Percentiles rank a stretch among this genome's conserved stretches.
These are phyloP conservation scores for Gonapodya prolifera DNA, from an alignment of 192 early-diverging fungal genomes.

Conservation along the genomic window DNA sequence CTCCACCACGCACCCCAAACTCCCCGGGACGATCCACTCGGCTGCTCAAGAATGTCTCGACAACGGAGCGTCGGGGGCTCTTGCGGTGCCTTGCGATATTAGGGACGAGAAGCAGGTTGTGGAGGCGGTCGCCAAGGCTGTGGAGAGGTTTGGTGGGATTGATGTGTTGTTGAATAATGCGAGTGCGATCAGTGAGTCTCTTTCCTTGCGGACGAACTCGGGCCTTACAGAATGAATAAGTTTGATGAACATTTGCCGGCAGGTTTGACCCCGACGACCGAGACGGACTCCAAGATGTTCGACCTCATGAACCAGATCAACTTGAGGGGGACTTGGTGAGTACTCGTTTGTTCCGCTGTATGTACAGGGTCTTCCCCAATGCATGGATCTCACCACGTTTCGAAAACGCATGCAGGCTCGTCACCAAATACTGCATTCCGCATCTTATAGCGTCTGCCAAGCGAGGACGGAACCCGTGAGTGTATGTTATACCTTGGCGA, in stretches of 20 bases:
- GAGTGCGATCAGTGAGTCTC: too few species aligned
- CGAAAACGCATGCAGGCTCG: conserved; percentile 63
- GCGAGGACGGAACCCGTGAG: conserved; percentile 45
- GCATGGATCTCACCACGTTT: background rate
- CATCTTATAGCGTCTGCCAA: conserved; percentile 46
- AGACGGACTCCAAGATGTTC: background rate
- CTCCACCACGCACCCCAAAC: conserved; percentile 52
- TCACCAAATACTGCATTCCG: conserved; percentile 55
- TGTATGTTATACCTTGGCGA: conserved; percentile 15
- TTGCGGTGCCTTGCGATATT: conserved; percentile 73
- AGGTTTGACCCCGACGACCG: conserved; percentile 14
- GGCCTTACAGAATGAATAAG: too few species aligned
- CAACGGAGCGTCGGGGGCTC: conserved; percentile 49
- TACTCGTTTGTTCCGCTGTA: too few species aligned
- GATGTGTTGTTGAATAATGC: too few species aligned
- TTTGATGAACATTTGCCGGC: conserved; percentile 70
- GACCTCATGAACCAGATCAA: conserved; percentile 46
- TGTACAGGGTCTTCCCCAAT: conserved; percentile 22
- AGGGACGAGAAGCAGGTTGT: conserved; percentile 62
- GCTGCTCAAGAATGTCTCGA: conserved; percentile 33
- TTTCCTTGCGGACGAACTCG: too few species aligned
- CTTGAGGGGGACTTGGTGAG: conserved; percentile 69
- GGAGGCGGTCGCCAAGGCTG: too few species aligned
- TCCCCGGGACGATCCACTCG: conserved; percentile 76
- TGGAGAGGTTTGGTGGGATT: conserved; percentile 11